Evolutionary conservation across 2,329 filamentous ascomycete genomes (phyloP).

Genomic region (Cytospora mali): DNA sequence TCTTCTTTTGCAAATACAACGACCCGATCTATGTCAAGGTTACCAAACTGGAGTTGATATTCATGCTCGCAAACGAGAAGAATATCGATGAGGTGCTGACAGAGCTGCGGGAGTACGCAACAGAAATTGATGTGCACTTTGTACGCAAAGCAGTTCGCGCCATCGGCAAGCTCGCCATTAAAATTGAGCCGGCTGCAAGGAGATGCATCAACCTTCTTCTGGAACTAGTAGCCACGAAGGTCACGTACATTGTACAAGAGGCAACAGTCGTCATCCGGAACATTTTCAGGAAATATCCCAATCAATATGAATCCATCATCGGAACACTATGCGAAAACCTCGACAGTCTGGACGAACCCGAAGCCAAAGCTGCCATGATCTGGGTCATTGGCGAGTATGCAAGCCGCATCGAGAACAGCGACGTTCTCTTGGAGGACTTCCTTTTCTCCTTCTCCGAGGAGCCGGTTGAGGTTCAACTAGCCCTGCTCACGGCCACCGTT

Average conservation of each 20-base stretch:
- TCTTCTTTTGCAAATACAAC: constrained; percentile 99
- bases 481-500: constrained; percentile 91
- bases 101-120: constrained; percentile 93
- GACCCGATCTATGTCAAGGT: constrained; percentile 99
- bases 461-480: constrained; percentile 91
- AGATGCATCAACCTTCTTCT: constrained; percentile 91
- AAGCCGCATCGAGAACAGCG: constrained; percentile 94
- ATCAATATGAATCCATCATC: constrained; percentile 98
- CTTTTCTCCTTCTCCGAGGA: constrained; percentile 92
- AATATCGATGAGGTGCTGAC: constrained; percentile 96
- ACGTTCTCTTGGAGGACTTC: constrained; percentile 92
- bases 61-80: constrained; percentile 94
- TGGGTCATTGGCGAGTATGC: constrained; percentile 99
- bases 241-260: constrained; percentile 98
- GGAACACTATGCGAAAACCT: constrained; percentile 93
- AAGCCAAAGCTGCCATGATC: constrained; percentile 97
- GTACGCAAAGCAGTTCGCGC: constrained; percentile 96
- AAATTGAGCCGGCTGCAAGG: constrained; percentile 91
- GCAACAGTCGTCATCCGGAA: constrained; percentile 98
- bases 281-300: constrained; percentile 98
- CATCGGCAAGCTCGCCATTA: constrained; percentile 97
- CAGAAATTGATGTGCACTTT: constrained; percentile 98
- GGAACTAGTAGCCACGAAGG: constrained; percentile 94
- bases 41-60: constrained; percentile 96
- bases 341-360: constrained; percentile 93